These are phyloP conservation scores for Dipodascus albidus DNA, from an alignment of 805 yeast species.

Conservation along the genomic window DNA sequence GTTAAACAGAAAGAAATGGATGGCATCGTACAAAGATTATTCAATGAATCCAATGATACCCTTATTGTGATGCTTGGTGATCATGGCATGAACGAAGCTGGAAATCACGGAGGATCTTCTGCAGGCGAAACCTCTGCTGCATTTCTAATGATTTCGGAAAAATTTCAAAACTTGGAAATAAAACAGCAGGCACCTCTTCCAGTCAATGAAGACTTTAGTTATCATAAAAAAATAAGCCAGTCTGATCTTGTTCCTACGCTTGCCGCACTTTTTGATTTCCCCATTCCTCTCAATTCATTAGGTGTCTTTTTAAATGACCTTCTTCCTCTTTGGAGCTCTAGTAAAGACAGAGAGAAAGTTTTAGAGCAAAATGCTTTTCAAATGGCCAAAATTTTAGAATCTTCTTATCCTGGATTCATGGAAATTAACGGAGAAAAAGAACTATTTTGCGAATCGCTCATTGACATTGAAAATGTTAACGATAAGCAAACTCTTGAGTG, in stretches of 20 bases:
- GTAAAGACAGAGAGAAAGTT: slow-evolving; percentile 40
- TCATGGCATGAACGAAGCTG: slow-evolving; percentile 93
- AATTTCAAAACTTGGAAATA: slow-evolving; percentile 29
- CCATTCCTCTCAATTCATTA: slow-evolving; percentile 60
- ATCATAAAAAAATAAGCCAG: slow-evolving; percentile 45
- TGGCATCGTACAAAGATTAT: slow-evolving; percentile 41
- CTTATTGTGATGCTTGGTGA: slow-evolving; percentile 76
- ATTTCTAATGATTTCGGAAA: slow-evolving; percentile 54
- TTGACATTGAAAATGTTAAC: slow-evolving; percentile 3
- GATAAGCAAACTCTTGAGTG: slow-evolving; percentile 10
- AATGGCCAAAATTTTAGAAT: slow-evolving; percentile 16
- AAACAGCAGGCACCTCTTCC: slow-evolving; percentile 3
- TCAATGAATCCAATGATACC: slow-evolving; percentile 37
- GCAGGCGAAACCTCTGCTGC: slow-evolving; percentile 88
- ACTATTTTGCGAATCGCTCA: slow-evolving; percentile 6
- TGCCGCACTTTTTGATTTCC: slow-evolving; percentile 46
- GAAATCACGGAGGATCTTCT: slow-evolving; percentile 96
- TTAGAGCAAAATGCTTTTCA: slow-evolving; percentile 31
- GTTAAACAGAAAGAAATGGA: slow-evolving; percentile 85
- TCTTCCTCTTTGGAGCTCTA: slow-evolving; percentile 36
- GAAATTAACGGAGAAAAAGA: slow-evolving; percentile 1
- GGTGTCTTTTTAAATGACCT: slow-evolving; percentile 60
- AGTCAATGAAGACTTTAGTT: slow-evolving; percentile 34
- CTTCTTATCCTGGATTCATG: slow-evolving; percentile 10
- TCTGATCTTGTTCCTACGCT: slow-evolving; percentile 67